A percentile compares a stretch with the other conserved stretches of the same genome.
Conservation (phyloP, 2,329 filamentous ascomycete species). For the Xylaria polymorpha region DNA sequence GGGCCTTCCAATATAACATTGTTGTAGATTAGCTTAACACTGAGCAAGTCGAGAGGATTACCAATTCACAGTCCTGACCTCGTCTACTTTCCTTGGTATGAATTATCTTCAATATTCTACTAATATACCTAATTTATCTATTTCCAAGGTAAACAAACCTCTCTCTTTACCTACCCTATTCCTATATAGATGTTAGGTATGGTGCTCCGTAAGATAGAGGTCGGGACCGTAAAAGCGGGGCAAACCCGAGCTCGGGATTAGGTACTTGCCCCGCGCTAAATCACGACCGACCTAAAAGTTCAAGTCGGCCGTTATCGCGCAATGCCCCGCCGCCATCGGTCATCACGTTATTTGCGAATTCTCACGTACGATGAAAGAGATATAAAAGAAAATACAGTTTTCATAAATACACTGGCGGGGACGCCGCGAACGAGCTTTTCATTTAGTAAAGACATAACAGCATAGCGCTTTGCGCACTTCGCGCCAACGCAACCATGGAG, state of each 20-base stretch:
- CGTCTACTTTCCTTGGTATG: no score
- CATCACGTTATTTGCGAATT: background rate
- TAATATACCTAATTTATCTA: no score
- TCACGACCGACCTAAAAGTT: background rate
- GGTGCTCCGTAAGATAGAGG: no score
- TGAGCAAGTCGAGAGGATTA: no score
- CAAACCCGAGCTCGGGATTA: slow-evolving; percentile 16
- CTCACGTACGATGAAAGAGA: background rate
- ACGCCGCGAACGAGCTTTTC: background rate
- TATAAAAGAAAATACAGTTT: background rate
- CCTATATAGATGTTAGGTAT: no score
- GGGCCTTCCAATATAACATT: no score
- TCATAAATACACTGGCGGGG: background rate
- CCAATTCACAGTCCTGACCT: no score
- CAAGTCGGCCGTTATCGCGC: background rate
- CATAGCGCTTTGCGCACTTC: slow-evolving; percentile 3
- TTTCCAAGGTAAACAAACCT: no score
- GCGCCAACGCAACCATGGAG: slow-evolving; percentile 32
- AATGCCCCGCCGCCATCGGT: background rate
- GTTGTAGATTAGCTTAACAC: no score
- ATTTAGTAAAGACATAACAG: background rate
- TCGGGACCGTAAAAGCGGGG: no score
- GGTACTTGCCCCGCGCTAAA: slow-evolving; percentile 13
- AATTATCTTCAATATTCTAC: no score
- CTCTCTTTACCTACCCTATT: no score